Percentiles rank a stretch among this genome's conserved stretches.
Conservation (phyloP, 805 yeast genomes). For the Torulaspora indica region DNA sequence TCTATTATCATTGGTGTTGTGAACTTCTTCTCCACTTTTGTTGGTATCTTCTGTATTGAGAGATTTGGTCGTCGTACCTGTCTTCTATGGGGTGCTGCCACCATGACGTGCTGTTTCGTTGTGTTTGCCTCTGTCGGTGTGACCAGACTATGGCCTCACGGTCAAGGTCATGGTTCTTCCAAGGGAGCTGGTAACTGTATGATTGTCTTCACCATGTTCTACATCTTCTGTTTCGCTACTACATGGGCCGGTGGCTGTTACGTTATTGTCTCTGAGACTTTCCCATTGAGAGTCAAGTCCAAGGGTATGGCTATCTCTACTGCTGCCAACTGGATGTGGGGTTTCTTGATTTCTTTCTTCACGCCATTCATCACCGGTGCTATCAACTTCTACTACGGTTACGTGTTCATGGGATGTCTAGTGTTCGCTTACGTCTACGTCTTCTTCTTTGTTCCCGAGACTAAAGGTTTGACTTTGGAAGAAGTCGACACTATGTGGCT, state of each 20-base stretch:
- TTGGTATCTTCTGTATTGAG: constrained; percentile 48
- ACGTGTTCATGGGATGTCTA: constrained; percentile 53
- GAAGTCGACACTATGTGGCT: constrained; percentile 64
- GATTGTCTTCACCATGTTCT: constrained; percentile 66
- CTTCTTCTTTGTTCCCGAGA: constrained; percentile 65
- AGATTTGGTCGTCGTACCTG: constrained; percentile 51
- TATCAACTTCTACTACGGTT: constrained; percentile 67
- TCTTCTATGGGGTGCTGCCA: constrained; percentile 45
- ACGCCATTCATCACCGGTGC: constrained; percentile 64
- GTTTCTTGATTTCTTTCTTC: constrained; percentile 60
- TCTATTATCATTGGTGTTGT: constrained; percentile 56
- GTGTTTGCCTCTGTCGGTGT: constrained; percentile 61
- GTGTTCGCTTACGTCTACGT: constrained; percentile 55
- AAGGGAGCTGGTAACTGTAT: constrained; percentile 61
- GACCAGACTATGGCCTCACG: constrained; percentile 40
- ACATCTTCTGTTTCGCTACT: constrained; percentile 66
- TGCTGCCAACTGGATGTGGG: constrained; percentile 62
- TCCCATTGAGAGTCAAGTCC: constrained; percentile 66
- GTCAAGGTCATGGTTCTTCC: constrained; percentile 38
- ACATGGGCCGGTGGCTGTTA: constrained; percentile 71
- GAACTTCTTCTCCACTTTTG: constrained; percentile 53
- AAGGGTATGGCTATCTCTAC: constrained; percentile 53
- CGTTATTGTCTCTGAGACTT: constrained; percentile 62
- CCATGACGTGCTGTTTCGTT: constrained; percentile 45
- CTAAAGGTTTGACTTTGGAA: constrained; percentile 73